A percentile compares a stretch with the other conserved stretches of the same genome.
Conservation (phyloP, 148 eudicot genomes). For the Cornus suecica region DNA sequence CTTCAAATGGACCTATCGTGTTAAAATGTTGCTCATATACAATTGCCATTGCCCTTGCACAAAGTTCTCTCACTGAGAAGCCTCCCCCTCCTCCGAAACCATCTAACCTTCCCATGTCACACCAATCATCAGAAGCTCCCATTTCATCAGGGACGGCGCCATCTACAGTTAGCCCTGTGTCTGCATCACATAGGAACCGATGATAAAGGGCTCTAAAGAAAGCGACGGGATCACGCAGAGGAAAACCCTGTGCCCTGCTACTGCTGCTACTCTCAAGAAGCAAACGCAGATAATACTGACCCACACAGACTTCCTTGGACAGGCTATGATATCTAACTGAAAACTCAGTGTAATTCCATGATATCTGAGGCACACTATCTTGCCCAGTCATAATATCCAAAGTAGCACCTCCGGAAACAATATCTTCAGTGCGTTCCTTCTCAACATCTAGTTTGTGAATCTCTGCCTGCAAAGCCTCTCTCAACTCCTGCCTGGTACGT, state of each 20-base stretch:
- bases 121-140: slow-evolving; percentile 99
- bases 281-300: slow-evolving; percentile 92
- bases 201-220: slow-evolving; percentile 96
- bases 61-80: slow-evolving; percentile 87
- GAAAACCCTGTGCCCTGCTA: slow-evolving; percentile 88
- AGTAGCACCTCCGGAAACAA: slow-evolving; percentile 64
- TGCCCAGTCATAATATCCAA: slow-evolving; percentile 46
- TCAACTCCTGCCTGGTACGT: slow-evolving; percentile 89
- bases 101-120: slow-evolving; percentile 98
- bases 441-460: slow-evolving; percentile 93
- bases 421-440: slow-evolving; percentile 92
- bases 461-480: slow-evolving; percentile 89
- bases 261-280: slow-evolving; percentile 87
- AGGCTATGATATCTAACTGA: slow-evolving; percentile 83
- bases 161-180: slow-evolving; percentile 87
- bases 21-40: slow-evolving; percentile 88
- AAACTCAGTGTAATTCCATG: slow-evolving; percentile 96
- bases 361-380: slow-evolving; percentile 75
- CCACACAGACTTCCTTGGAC: slow-evolving; percentile 98
- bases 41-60: slow-evolving; percentile 99
- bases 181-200: slow-evolving; percentile 95
- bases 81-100: slow-evolving; percentile 99
- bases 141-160: slow-evolving; percentile 97
- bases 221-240: slow-evolving; percentile 94
- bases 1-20: slow-evolving; percentile 86